These are phyloP conservation scores for Mariannaea elegans DNA, from an alignment of 2,329 filamentous ascomycete genomes.

Conservation along the genomic window DNA sequence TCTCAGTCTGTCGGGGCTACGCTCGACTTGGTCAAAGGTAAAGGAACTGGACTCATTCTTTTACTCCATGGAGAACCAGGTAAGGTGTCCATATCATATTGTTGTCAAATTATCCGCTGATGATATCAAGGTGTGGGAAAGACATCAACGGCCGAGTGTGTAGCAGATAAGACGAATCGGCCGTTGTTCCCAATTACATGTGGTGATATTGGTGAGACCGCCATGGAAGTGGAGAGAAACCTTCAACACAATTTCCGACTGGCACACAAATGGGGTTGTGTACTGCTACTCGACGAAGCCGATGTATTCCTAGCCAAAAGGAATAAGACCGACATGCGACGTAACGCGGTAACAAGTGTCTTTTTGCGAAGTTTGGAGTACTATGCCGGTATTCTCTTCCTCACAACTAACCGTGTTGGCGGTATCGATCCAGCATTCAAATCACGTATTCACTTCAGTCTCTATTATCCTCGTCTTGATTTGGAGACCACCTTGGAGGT, in stretches of 20 bases:
- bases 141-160: conserved; percentile 16
- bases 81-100: background rate
- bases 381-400: conserved; percentile 84
- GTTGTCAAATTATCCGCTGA: background rate
- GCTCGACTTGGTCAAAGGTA: conserved; percentile 24
- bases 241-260: conserved; percentile 13
- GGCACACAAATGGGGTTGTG: conserved; percentile 20
- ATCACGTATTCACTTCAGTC: conserved; percentile 11
- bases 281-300: conserved; percentile 21
- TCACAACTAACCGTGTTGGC: conserved; percentile 83
- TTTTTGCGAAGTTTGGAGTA: conserved; percentile 85
- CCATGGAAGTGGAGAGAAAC: conserved; percentile 8
- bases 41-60: conserved; percentile 17
- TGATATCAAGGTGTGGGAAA: conserved; percentile 1
- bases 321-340: conserved; percentile 4
- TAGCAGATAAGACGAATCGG: conserved; percentile 16
- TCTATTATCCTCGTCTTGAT: conserved; percentile 5
- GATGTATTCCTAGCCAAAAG: conserved; percentile 16
- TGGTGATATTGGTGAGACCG: conserved; percentile 20
- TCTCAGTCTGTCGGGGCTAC: conserved; percentile 1
- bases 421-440: conserved; percentile 15
- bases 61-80: conserved; percentile 17
- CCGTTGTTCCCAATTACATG: conserved; percentile 19
- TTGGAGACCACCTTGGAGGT: conserved; percentile 14
- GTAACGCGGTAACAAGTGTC: conserved; percentile 58